Base-by-base conservation (phyloP, 768 basidiomycete genomes). In the Hericium rajendrae region DNA sequence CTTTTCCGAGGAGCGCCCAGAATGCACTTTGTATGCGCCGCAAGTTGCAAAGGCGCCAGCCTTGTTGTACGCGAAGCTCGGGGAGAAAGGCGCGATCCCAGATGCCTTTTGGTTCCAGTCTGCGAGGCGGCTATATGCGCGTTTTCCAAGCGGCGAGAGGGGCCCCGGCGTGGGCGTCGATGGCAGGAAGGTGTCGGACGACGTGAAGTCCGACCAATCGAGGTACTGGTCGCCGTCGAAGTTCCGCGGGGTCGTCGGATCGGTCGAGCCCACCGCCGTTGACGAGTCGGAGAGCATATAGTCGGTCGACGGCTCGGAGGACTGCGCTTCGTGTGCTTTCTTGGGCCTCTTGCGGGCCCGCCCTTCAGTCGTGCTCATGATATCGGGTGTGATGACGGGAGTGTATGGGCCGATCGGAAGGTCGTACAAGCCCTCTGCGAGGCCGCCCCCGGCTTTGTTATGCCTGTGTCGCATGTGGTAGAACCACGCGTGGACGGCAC, bases 401-500 rank as follows among this genome's bases (percentile, higher is more conserved):
- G 9, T 32, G 32, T 32, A 32, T 32, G 32, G 8, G 4, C 15
- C 10, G 15, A 46, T n/a, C 28, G 50, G 50, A 26, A 51, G 24
- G 4, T 51, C 50, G 28, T 28, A 51, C 10, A 9, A 3, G 11
- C n/a, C 50, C 24, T 51, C 50, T 10, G 24, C 11, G 26, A 51
- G 22, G n/a, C 10, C 22, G 11, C n/a, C 26, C 3, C 52, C 52
- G 18, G 32, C 18, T n/a, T 38, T 53, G 22, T 38, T 37, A 3
- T 38, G 37, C 11, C 18, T 22, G 39, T 53, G 10, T 22, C 24
- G 16, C 10, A 40, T 41, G 28, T 55, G 50, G 15, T 16, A 46
- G 41, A 59, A 59, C 58, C 58, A 59, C 13, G 38, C 18, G 24
- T 55, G 26, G 10, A 59, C 58, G 11, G 51, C 24, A 18, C 40